These are phyloP conservation scores for Kwoniella botswanensis DNA, from an alignment of 768 basidiomycete genomes.

Conservation along the genomic window DNA sequence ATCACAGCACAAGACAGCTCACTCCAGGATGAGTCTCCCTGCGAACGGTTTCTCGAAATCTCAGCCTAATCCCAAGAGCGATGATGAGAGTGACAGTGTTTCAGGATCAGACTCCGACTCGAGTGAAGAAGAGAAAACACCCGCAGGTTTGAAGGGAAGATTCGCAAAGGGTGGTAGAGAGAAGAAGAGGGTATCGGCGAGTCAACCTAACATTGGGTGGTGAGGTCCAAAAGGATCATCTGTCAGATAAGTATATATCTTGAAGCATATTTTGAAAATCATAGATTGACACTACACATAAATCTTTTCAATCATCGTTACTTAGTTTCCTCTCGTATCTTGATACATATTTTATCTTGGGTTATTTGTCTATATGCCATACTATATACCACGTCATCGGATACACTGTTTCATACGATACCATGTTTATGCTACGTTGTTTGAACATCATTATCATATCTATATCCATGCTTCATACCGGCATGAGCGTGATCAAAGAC, in stretches of 20 bases:
- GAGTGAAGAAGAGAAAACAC: conserved; percentile 23
- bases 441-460: neutral
- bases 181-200: conserved; percentile 6
- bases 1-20: neutral
- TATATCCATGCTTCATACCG: no score
- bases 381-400: neutral
- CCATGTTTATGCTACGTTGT: neutral
- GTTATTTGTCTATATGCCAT: neutral
- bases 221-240: neutral
- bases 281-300: no score
- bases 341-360: neutral
- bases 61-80: neutral
- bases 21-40: neutral
- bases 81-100: conserved; percentile 8
- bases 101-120: conserved; percentile 12
- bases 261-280: no score
- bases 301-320: no score
- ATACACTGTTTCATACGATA: neutral
- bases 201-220: conserved; percentile 6
- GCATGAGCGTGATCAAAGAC: no score
- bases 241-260: no score
- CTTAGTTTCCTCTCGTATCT: neutral
- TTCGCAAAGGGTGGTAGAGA: conserved; percentile 14
- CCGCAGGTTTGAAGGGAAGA: conserved; percentile 16
- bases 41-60: neutral